Percentiles rank a stretch among this genome's conserved stretches.
Conservation (phyloP, 1,284 basidiomycete genomes). For the Rugosomyces carneus region DNA sequence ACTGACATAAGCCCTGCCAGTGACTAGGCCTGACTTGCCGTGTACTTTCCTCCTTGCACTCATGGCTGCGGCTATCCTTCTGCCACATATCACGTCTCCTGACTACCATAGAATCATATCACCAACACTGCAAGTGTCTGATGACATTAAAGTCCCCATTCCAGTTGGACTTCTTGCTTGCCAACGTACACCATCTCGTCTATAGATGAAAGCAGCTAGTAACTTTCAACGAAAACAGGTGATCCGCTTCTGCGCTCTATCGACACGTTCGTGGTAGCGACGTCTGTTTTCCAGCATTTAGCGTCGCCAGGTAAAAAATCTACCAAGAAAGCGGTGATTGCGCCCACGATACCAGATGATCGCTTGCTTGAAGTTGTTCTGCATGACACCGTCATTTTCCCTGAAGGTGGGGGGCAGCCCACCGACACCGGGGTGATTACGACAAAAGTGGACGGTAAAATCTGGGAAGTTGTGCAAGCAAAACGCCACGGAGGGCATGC, state of each 20-base stretch:
- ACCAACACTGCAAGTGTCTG: slow-evolving; percentile 46
- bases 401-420: slow-evolving; percentile 86
- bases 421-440: slow-evolving; percentile 68
- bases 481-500: slow-evolving; percentile 71
- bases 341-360: slow-evolving; percentile 36
- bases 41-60: background rate
- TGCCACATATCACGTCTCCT: slow-evolving; percentile 40
- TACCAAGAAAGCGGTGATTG: slow-evolving; percentile 46
- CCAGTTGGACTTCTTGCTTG: slow-evolving; percentile 67
- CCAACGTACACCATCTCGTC: slow-evolving; percentile 18
- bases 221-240: slow-evolving; percentile 33
- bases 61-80: slow-evolving; percentile 29
- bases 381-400: slow-evolving; percentile 83
- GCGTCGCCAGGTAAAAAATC: slow-evolving; percentile 37
- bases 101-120: slow-evolving; percentile 63
- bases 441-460: slow-evolving; percentile 32
- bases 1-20: background rate
- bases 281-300: slow-evolving; percentile 36
- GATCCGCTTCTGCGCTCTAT: slow-evolving; percentile 59
- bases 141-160: slow-evolving; percentile 41
- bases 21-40: no score
- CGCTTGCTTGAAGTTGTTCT: slow-evolving; percentile 61
- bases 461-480: slow-evolving; percentile 65
- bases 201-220: slow-evolving; percentile 9
- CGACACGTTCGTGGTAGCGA: slow-evolving; percentile 47